These are phyloP conservation scores for Hygrophorus pudorinus DNA, from an alignment of 768 basidiomycete species.

Conservation along the genomic window DNA sequence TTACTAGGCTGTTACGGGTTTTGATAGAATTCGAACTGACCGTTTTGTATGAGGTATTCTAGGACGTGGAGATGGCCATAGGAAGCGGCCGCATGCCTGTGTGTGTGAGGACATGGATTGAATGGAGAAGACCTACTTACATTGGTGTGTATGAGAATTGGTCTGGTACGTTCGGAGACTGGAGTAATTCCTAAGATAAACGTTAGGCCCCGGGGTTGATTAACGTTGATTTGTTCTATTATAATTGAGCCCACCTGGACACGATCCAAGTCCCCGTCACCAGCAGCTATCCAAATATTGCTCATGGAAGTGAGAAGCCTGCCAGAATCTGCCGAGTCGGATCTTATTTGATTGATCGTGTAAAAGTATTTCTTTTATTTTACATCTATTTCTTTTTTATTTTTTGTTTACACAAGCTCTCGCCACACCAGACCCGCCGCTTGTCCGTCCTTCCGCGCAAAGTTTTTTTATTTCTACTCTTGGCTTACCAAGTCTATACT, in stretches of 20 bases:
- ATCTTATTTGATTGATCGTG: neutral
- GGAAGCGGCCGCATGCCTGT: conserved; percentile 88
- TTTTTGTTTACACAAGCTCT: too few relatives aligned
- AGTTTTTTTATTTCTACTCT: neutral
- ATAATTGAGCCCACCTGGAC: conserved; percentile 45
- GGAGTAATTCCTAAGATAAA: too few relatives aligned
- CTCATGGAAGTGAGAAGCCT: neutral
- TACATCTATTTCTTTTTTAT: conserved; percentile 6
- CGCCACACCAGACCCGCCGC: neutral
- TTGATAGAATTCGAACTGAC: conserved; percentile 24
- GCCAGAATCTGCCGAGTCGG: neutral
- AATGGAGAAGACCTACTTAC: conserved; percentile 24
- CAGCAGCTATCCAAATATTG: conserved; percentile 92
- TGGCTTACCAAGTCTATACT: neutral
- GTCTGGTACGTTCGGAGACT: conserved; percentile 64
- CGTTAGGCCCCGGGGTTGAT: too few relatives aligned
- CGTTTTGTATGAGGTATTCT: conserved; percentile 66
- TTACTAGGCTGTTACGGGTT: conserved; percentile 6
- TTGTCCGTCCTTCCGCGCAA: neutral
- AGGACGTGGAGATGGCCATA: conserved; percentile 75
- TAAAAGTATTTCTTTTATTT: too few relatives aligned
- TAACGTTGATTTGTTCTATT: neutral
- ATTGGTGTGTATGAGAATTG: conserved; percentile 74
- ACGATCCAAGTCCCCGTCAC: conserved; percentile 65
- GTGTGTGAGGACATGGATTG: conserved; percentile 9